Conservation (phyloP, 1,284 basidiomycete species). For the Microbotryomycetes sp. region DNA sequence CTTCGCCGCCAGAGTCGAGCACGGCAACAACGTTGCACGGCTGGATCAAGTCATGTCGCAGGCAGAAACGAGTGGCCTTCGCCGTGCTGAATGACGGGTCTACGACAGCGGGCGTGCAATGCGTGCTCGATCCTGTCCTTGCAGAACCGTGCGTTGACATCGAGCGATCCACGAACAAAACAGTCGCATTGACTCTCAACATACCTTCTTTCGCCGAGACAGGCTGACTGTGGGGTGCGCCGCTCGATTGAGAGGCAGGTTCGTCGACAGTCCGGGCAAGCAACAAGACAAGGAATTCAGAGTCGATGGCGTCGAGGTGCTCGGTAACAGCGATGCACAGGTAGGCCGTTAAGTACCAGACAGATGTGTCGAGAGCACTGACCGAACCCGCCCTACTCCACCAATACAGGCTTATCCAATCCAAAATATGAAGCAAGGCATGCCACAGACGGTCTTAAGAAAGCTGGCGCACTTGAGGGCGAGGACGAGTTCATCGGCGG, state of each 20-base stretch:
- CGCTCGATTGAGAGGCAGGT: slow-evolving; percentile 46
- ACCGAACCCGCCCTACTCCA: background rate
- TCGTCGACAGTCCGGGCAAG: slow-evolving; percentile 58
- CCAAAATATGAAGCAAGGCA: slow-evolving; percentile 31
- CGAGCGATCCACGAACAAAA: background rate
- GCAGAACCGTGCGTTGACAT: slow-evolving; percentile 35
- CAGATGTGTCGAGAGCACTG: too few relatives aligned
- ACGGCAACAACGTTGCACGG: slow-evolving; percentile 46
- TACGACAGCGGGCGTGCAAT: slow-evolving; percentile 59
- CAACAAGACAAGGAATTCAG: slow-evolving; percentile 66
- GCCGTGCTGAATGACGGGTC: slow-evolving; percentile 77
- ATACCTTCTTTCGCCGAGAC: slow-evolving; percentile 30
- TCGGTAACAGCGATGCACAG: slow-evolving; percentile 81
- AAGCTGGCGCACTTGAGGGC: slow-evolving; percentile 75
- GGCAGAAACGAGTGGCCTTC: slow-evolving; percentile 79
- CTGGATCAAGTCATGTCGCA: slow-evolving; percentile 75
- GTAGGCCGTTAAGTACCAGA: slow-evolving; percentile 49
- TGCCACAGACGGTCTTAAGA: slow-evolving; percentile 61
- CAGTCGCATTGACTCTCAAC: background rate
- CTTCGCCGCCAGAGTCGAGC: background rate
- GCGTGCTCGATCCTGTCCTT: slow-evolving; percentile 54
- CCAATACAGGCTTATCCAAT: slow-evolving; percentile 23
- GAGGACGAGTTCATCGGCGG: slow-evolving; percentile 61
- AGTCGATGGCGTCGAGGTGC: slow-evolving; percentile 56
- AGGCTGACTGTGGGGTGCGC: slow-evolving; percentile 29